Percentiles rank a stretch among this genome's conserved stretches.
phyloP scores from a whole-genome alignment of 1,284 basidiomycete species.

The Ceratobasidium sp. region DNA sequence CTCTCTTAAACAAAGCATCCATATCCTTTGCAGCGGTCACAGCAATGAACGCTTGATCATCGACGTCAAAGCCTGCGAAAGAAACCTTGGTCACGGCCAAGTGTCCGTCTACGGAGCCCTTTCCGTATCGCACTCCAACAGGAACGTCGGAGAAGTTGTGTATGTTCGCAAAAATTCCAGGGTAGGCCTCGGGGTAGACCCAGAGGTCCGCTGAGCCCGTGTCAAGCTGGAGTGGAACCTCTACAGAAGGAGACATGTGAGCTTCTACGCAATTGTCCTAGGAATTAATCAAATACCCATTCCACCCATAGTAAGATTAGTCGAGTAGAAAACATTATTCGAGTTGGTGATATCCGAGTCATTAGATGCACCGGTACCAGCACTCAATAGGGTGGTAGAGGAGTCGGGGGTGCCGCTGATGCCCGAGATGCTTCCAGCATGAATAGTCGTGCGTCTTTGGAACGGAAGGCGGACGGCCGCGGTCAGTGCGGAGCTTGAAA shows the following conservation, averaged over 20 bases:
- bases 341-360: slow-evolving; percentile 13
- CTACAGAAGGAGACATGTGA: slow-evolving; percentile 21
- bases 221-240: slow-evolving; percentile 73
- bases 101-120: slow-evolving; percentile 74
- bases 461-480: slow-evolving; percentile 12
- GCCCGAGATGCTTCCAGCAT: background rate
- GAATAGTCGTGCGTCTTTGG: background rate
- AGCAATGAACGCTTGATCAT: slow-evolving; percentile 72
- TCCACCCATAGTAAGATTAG: slow-evolving; percentile 24
- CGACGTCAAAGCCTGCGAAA: slow-evolving; percentile 74
- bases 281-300: background rate
- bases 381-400: background rate
- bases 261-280: background rate
- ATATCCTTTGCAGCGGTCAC: slow-evolving; percentile 68
- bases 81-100: slow-evolving; percentile 65
- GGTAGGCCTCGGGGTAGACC: slow-evolving; percentile 52
- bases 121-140: slow-evolving; percentile 60
- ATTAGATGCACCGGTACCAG: background rate
- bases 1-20: slow-evolving; percentile 63
- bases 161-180: slow-evolving; percentile 17
- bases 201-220: slow-evolving; percentile 85
- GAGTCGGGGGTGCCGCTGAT: background rate
- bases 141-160: slow-evolving; percentile 40
- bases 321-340: slow-evolving; percentile 22
- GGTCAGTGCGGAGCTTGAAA: background rate